Conservation (phyloP, 371 early-diverging fungal species). For the Umbelopsis sp. region DNA sequence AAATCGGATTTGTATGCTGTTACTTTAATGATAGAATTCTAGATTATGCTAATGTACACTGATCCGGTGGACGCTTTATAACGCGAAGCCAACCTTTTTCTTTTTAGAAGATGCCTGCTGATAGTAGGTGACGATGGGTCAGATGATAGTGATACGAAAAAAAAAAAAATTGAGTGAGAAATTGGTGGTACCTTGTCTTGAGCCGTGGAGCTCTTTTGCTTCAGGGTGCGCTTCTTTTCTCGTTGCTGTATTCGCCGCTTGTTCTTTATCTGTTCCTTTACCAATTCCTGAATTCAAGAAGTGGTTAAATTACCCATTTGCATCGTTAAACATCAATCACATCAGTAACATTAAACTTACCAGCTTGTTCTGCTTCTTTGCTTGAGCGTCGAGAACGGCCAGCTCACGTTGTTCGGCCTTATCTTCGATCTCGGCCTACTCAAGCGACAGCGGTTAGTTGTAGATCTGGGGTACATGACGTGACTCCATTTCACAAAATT, state of each 20-base stretch:
- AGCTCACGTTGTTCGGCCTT: conserved; percentile 13
- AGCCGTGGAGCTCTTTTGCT: neutral
- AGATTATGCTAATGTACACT: conserved; percentile 1
- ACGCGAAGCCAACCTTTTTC: conserved; percentile 11
- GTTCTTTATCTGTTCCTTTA: neutral
- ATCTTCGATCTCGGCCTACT: conserved; percentile 13
- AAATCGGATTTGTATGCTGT: too few species aligned
- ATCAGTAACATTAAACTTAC: neutral
- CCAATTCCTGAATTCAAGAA: neutral
- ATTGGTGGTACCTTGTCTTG: neutral
- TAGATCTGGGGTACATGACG: too few species aligned
- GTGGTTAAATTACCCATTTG: neutral
- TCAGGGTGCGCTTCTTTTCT: conserved; percentile 1
- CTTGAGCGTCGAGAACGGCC: neutral
- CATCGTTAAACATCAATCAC: neutral
- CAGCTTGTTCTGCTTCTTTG: neutral
- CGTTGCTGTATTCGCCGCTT: conserved; percentile 3
- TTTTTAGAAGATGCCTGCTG: conserved; percentile 13
- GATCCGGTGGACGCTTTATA: neutral
- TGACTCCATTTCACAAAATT: neutral
- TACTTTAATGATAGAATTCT: too few species aligned
- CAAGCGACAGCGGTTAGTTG: neutral
- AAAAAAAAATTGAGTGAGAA: neutral
- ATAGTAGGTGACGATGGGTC: neutral
- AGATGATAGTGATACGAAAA: conserved; percentile 2